Conservation (phyloP, 371 early-diverging fungal species). For the Smittium culicis region DNA sequence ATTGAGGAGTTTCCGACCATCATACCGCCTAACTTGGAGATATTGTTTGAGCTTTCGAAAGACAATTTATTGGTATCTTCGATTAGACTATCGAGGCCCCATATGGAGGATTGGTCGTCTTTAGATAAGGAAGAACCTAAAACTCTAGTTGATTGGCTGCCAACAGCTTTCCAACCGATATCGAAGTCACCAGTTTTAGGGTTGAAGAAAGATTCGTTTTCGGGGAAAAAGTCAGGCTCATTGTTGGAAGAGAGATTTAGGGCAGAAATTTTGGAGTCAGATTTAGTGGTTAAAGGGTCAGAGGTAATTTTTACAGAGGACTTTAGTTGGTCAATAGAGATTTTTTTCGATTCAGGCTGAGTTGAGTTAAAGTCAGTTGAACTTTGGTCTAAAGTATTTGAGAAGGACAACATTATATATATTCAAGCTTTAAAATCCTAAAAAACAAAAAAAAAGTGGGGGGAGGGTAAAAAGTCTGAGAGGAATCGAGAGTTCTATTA, state of each 20-base stretch:
- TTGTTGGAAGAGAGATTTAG: background rate
- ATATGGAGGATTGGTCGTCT: background rate
- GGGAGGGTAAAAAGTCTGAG: no score
- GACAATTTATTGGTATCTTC: slow-evolving; percentile 5
- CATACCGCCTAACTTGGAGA: background rate
- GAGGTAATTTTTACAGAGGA: no score
- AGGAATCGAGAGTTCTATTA: no score
- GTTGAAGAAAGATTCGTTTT: background rate
- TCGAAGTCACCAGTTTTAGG: background rate
- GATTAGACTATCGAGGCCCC: slow-evolving; percentile 8
- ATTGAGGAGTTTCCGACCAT: background rate
- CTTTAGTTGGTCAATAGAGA: background rate
- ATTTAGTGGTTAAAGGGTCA: no score
- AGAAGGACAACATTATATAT: background rate
- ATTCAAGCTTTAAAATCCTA: background rate
- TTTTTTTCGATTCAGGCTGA: background rate
- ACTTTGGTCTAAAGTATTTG: background rate
- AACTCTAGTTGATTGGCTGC: slow-evolving; percentile 6
- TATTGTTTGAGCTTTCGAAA: background rate
- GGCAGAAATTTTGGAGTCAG: background rate
- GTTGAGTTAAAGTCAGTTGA: background rate
- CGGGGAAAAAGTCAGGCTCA: background rate
- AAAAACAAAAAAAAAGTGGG: no score
- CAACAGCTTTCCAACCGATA: slow-evolving; percentile 10
- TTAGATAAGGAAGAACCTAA: no score